A percentile compares a stretch with the other conserved stretches of the same genome.
Evolutionary conservation across 441 rosid species (phyloP).

Genomic region (Flueggea neowawraea): DNA sequence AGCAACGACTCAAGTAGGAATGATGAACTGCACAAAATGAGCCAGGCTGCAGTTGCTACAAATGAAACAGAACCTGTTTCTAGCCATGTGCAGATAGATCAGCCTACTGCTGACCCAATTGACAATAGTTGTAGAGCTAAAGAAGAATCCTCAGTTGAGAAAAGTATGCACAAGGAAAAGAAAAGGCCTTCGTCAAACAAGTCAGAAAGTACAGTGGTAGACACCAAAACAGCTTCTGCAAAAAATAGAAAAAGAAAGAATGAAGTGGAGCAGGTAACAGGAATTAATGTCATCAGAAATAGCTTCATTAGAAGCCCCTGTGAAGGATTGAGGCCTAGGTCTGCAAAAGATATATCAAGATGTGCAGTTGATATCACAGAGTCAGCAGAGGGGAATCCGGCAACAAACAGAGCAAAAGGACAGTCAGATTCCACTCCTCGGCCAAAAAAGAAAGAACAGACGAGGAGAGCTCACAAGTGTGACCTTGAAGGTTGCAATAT

Average conservation of each 20-base stretch:
- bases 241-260: slow-evolving; percentile 56
- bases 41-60: slow-evolving; percentile 13
- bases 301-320: slow-evolving; percentile 91
- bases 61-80: slow-evolving; percentile 23
- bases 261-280: slow-evolving; percentile 42
- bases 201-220: slow-evolving; percentile 8
- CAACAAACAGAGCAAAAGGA: slow-evolving; percentile 36
- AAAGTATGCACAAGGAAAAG: not conserved
- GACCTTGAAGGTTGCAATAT: slow-evolving; percentile 80
- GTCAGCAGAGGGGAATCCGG: slow-evolving; percentile 27
- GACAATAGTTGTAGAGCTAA: slow-evolving; percentile 24
- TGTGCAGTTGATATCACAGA: slow-evolving; percentile 19
- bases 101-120: slow-evolving; percentile 17
- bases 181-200: not conserved
- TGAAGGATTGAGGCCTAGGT: slow-evolving; percentile 95
- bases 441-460: slow-evolving; percentile 29
- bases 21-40: slow-evolving; percentile 19
- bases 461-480: slow-evolving; percentile 48
- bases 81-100: slow-evolving; percentile 9
- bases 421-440: slow-evolving; percentile 21
- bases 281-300: slow-evolving; percentile 21
- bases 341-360: slow-evolving; percentile 34
- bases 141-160: slow-evolving; percentile 9
- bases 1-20: slow-evolving; percentile 23
- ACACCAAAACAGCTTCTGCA: slow-evolving; percentile 15